Base-by-base conservation (phyloP, 192 early-diverging fungal genomes). In the Umbelopsis sp. region DNA sequence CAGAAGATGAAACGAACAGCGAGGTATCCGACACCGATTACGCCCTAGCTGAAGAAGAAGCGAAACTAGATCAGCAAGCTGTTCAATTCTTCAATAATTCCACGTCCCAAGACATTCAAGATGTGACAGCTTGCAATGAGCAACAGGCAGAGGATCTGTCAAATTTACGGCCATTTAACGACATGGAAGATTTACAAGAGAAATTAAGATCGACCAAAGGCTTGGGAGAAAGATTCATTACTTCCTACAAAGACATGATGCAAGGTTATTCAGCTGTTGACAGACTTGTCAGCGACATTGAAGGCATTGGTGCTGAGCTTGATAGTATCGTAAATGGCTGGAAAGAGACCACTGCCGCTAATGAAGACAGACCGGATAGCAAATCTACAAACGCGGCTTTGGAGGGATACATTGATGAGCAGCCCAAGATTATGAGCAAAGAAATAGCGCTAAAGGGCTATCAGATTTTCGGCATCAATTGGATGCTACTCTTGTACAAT, bases 381-480 rank as follows among this genome's bases (percentile, higher is more conserved):
- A 27, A 2, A 0, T 22, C 7, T 27, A 0, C 15, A 16, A 46
- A 48, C 2, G 61, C 51, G 45, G 79, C 80, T 8, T 77, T 80
- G 81, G 66, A 83, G 4, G 75, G 82, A 10, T 88, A 84, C 33
- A 72, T 93, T 18, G 71, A 55, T 0, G 68, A 30, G 25, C 94
- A 93, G 67, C 95, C 84, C 1, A 44, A 55, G 20, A 82, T 82
- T 41, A 72, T 95, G 67, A 91, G 82, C 66, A 68, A 72, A 1
- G 80, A 78, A 8, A 89, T 93, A 66, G 69, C 69, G 15, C 83
- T 98, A 35, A 95, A 95, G 66, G 75, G 79, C 8, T 97, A 97
- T 71, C 95, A 97, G 73, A 84, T 97, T 51, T 83, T 92, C 25
- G 95, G 95, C 20, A 82, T 97, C 30, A 91, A 90, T 66, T 97